Evolutionary conservation across 306 rosid genomes (phyloP), one percentile per base, ranked within the genome.

Genomic region (Clitoria ternatea): DNA sequence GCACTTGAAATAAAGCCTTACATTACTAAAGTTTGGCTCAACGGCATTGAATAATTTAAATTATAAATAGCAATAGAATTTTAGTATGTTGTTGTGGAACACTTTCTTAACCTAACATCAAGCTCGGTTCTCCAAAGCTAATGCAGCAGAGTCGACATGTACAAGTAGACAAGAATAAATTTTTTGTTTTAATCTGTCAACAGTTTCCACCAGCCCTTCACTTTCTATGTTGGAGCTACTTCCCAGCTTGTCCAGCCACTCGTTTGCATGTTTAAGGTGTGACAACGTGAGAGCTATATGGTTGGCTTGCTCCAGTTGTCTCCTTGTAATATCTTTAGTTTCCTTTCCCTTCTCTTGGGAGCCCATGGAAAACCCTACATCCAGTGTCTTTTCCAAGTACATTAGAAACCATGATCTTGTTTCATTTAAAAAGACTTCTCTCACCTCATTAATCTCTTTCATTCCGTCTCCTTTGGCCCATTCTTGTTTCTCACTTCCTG

Each of bases 381-480:
- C 95, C 80, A 94, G 40, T 49, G 90, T 93, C 61, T 78, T 84
- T 30, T 87, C 96, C 69, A 94, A 78, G 85, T 87, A 91, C 27
- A 70, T 86, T 76, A 94, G 70, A 83, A 91, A 94, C 99, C 99
- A 94, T 62, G 90, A 78, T 75, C 91, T 81, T 77, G 95, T 86
- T 86, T 94, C 92, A 43, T 73, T 80, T 72, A 80, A 20, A 70
- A 91, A 83, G 26, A 77, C 79, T 20, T 84, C 89, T 80, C 79
- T 83, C 26, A 89, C 74, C 30, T 89, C 96, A 10, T 65, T 54
- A 23, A 81, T 85, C 50, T 85, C 96, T 78, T 87, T 87, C 42
- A 72, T 47, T 26, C 92, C 57, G 40, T 87, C 85, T 40, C 84
- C 87, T 74, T 84, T 86, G 4, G 90, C 85, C 99, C 96, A 91